Conservation (phyloP, 768 basidiomycete species). For the Boletus sp. region DNA sequence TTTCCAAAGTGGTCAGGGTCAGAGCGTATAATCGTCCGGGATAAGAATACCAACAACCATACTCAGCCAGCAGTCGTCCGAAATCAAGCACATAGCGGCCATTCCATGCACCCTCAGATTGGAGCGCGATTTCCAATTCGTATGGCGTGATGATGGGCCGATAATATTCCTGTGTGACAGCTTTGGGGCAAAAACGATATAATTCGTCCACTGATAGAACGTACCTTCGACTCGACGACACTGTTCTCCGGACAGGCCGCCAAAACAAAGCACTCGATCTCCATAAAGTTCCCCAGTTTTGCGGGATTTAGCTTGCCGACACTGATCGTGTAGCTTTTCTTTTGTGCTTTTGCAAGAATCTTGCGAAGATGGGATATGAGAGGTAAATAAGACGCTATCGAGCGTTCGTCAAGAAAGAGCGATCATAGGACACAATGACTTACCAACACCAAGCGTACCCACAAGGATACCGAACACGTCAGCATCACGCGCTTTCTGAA, state of each 20-base stretch:
- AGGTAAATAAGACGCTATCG: conserved; percentile 76
- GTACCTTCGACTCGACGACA: conserved; percentile 67
- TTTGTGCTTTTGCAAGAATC: conserved; percentile 60
- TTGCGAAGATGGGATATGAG: conserved; percentile 79
- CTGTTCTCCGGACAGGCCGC: conserved; percentile 95
- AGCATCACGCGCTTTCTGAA: conserved; percentile 86
- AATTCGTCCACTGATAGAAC: neutral
- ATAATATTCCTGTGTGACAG: conserved; percentile 69
- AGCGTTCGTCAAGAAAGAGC: neutral
- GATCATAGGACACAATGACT: conserved; percentile 20
- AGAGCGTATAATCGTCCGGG: neutral
- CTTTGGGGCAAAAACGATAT: neutral
- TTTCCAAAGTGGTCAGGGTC: conserved; percentile 1
- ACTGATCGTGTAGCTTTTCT: conserved; percentile 92
- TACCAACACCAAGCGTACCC: conserved; percentile 88
- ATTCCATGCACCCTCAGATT: conserved; percentile 66
- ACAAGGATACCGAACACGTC: conserved; percentile 96
- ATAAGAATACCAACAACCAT: conserved; percentile 15
- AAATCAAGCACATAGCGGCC: conserved; percentile 81
- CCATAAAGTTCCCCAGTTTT: conserved; percentile 93
- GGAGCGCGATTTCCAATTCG: conserved; percentile 81
- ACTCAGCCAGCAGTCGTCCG: conserved; percentile 48
- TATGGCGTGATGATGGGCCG: conserved; percentile 92
- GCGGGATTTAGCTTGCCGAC: conserved; percentile 95
- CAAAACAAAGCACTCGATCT: conserved; percentile 93